Evolutionary conservation across 1,284 basidiomycete species (phyloP).

Genomic region (Apiotrichum akiyoshidainum): DNA sequence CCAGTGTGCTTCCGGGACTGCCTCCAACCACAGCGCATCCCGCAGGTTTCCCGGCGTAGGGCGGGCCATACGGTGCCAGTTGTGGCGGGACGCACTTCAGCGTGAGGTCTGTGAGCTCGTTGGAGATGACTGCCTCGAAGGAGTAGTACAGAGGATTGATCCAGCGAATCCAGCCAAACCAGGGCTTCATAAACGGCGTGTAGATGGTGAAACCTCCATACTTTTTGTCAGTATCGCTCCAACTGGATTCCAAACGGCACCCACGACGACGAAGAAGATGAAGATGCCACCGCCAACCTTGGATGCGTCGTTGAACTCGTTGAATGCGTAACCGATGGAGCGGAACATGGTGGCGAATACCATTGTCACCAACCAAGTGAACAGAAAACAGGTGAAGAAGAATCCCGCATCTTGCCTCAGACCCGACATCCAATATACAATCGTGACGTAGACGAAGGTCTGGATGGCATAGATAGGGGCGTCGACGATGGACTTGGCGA

Average conservation of each 20-base stretch:
- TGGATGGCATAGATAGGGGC: conserved; percentile 48
- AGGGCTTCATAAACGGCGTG: conserved; percentile 36
- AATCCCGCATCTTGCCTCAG: conserved; percentile 26
- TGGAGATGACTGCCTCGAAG: conserved; percentile 35
- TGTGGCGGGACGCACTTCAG: conserved; percentile 42
- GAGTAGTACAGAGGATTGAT: conserved; percentile 36
- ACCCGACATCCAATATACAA: conserved; percentile 45
- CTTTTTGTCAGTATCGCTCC: neutral
- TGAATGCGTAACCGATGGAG: conserved; percentile 35
- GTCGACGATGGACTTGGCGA: conserved; percentile 65
- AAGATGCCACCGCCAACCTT: conserved; percentile 39
- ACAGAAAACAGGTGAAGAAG: conserved; percentile 46
- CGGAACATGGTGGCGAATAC: conserved; percentile 36
- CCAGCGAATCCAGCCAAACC: conserved; percentile 17
- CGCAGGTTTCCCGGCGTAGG: conserved; percentile 28
- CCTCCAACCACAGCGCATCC: conserved; percentile 51
- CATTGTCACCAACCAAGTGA: conserved; percentile 27
- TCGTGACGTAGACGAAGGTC: conserved; percentile 45
- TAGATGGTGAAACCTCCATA: conserved; percentile 19
- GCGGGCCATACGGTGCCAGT: conserved; percentile 49
- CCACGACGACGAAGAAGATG: conserved; percentile 26
- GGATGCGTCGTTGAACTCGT: conserved; percentile 40
- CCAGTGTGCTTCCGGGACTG: neutral
- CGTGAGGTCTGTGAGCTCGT: conserved; percentile 51
- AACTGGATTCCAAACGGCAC: neutral